A percentile compares a stretch with the other conserved stretches of the same genome.
phyloP scores from a whole-genome alignment of 805 yeast genomes.

The Myxozyma geophila region DNA sequence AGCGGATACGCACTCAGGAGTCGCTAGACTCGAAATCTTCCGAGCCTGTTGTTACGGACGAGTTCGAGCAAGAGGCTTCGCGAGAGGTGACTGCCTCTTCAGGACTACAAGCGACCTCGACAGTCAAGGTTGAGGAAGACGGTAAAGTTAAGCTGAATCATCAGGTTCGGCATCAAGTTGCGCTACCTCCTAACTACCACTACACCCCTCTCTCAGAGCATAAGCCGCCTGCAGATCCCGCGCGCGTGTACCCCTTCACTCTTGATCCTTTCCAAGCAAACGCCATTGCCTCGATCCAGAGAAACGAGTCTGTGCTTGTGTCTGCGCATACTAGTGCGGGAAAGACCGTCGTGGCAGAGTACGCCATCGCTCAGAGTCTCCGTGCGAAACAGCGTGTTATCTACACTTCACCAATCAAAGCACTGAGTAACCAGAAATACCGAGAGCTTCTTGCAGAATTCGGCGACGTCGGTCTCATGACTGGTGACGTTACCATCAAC shows the following conservation, averaged over 20 bases:
- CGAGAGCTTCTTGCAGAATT: constrained; percentile 90
- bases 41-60: constrained; percentile 77
- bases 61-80: constrained; percentile 85
- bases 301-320: constrained; percentile 91
- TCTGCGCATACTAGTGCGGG: constrained; percentile 99
- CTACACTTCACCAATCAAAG: constrained; percentile 94
- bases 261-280: constrained; percentile 98
- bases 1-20: not conserved
- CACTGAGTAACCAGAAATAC: constrained; percentile 90
- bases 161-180: constrained; percentile 97
- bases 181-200: constrained; percentile 88
- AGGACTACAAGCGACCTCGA: constrained; percentile 59
- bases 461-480: constrained; percentile 97
- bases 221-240: constrained; percentile 70
- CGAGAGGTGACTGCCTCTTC: constrained; percentile 84
- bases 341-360: constrained; percentile 95
- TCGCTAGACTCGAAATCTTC: constrained; percentile 1
- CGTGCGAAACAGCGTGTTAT: constrained; percentile 91
- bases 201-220: constrained; percentile 89
- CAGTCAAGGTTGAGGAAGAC: constrained; percentile 48
- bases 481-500: constrained; percentile 98
- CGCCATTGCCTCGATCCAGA: constrained; percentile 92
- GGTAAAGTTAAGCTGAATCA: constrained; percentile 75
- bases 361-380: constrained; percentile 94
- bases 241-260: constrained; percentile 87